Base-by-base conservation (phyloP, 129 eudicot genomes). In the Heracleum sosnowskyi region DNA sequence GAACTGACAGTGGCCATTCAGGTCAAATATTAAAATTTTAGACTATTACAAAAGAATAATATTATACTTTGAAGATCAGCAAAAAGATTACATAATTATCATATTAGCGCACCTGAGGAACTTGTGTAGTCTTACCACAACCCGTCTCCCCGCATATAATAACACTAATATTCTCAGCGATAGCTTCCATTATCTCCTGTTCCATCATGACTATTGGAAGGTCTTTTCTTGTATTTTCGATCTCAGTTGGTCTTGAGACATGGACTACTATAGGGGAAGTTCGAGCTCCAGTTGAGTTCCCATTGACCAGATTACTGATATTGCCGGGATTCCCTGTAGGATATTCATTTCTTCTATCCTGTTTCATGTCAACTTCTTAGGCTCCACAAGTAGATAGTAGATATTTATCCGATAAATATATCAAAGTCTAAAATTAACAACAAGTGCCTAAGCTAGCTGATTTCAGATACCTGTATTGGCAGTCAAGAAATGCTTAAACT, bases 161-260 rank as follows among this genome's bases (percentile, higher is more conserved):
- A 20, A 95, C 92, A 85, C 89, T 83, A 36, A 69, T 83, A 82
- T 92, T 86, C 51, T 96, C 91, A 80, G 87, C 86, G 83, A 96
- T 96, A 72, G 99, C 96, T 90, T 96, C 99, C 99, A 96, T 96
- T 77, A 96, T 90, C 93, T 96, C 99, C 84, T 92, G 99, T 85
- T 96, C 99, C 97, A 92, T 87, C 99, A 92, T 90, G 51, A 96
- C 91, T 69, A 96, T 96, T 11, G 99, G 99, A 55, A 96, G 97
- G 76, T 88, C 90, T 79, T 49, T 86, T 80, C 99, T 92, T 64
- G 81, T 84, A 62, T 74, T 76, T 69, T 90, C 99, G 66, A 96
- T 91, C 74, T 90, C 97, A 83, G 83, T 85, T n/a, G 99, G 99
- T 75, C 99, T 89, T 69, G 87, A 83, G 49, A 96, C 97, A 81